Percentiles rank a stretch among this genome's conserved stretches.
Evolutionary conservation across 345 rosid genomes (phyloP).

Genomic region (Bretschneidera sinensis): DNA sequence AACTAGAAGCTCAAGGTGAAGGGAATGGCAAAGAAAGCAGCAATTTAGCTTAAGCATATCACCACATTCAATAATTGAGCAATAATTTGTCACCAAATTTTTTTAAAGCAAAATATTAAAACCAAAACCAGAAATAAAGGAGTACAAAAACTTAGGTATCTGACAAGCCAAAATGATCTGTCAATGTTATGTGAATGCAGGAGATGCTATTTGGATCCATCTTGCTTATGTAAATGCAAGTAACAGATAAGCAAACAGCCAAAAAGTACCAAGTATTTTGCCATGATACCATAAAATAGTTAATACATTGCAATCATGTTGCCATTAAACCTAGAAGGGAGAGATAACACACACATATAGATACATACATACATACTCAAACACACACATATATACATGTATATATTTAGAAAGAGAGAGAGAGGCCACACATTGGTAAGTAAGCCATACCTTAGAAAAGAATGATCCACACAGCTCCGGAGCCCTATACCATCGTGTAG

Average conservation of each 20-base stretch:
- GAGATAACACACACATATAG: too few species aligned
- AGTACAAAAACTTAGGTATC: not conserved
- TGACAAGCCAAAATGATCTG: not conserved
- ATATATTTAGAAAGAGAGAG: not conserved
- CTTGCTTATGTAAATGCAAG: not conserved
- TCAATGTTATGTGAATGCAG: not conserved
- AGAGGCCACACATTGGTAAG: slow-evolving; percentile 2
- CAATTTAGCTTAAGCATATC: not conserved
- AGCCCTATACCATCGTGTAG: slow-evolving; percentile 98
- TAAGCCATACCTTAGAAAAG: slow-evolving; percentile 72
- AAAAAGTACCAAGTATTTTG: slow-evolving; percentile 7
- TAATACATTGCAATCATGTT: slow-evolving; percentile 15
- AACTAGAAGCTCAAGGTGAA: not conserved
- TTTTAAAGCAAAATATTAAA: not conserved
- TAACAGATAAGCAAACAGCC: slow-evolving; percentile 2
- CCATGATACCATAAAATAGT: slow-evolving; percentile 6
- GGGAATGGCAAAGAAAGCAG: not conserved
- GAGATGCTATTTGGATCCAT: too few species aligned
- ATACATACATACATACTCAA: not conserved
- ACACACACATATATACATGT: not conserved
- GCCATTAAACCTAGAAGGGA: not conserved
- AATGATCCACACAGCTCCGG: slow-evolving; percentile 98
- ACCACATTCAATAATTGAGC: not conserved
- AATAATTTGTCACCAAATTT: not conserved
- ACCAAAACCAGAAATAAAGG: not conserved